These are phyloP conservation scores for Aspergillus felis DNA, from an alignment of 2,329 filamentous ascomycete genomes.

Conservation along the genomic window DNA sequence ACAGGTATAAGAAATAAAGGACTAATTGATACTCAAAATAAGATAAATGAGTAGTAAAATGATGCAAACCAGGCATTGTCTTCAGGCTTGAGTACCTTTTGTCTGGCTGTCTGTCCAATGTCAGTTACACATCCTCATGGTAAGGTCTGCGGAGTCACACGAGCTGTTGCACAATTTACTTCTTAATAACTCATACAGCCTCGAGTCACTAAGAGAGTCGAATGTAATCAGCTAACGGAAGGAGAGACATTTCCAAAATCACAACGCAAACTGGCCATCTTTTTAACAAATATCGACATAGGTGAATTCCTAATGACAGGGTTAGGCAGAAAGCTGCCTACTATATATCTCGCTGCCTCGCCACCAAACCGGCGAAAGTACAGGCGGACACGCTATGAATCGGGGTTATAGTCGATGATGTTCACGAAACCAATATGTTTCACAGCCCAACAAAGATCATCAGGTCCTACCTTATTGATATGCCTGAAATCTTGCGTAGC, in stretches of 20 bases:
- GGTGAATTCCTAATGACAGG: no score
- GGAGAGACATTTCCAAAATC: background rate
- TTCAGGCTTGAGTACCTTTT: background rate
- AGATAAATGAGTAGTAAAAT: background rate
- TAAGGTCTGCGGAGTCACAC: background rate
- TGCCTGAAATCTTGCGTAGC: background rate
- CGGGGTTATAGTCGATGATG: no score
- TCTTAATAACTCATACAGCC: background rate
- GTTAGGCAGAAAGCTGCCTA: no score
- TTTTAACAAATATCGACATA: no score
- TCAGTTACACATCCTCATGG: background rate
- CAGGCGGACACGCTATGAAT: no score
- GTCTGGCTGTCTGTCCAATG: background rate
- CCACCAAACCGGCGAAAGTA: no score
- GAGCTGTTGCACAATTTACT: background rate
- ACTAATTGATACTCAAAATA: background rate
- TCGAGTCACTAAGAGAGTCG: background rate
- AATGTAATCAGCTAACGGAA: background rate
- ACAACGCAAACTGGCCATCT: background rate
- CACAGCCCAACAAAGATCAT: background rate
- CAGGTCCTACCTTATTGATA: background rate
- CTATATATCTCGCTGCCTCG: no score
- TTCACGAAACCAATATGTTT: no score
- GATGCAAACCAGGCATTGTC: background rate
- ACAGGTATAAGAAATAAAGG: background rate